Percentiles rank a stretch among this genome's conserved stretches.
Evolutionary conservation across 768 basidiomycete species (phyloP).

Genomic region (Trametes cingulata): DNA sequence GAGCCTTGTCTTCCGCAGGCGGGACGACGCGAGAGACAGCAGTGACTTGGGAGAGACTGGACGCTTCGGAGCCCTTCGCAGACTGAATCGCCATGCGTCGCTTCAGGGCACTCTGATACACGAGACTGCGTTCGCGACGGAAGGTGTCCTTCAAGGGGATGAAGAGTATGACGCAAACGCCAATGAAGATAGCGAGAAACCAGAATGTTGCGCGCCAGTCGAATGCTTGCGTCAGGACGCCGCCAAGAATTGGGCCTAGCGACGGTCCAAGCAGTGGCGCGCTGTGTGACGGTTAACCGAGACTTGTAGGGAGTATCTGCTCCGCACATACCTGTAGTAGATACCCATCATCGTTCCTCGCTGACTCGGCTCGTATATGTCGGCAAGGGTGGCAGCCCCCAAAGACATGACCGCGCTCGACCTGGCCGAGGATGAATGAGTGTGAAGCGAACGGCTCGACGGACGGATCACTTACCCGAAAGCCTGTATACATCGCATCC

Average conservation of each 20-base stretch:
- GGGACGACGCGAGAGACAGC: slow-evolving; percentile 14
- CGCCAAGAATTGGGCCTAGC: slow-evolving; percentile 72
- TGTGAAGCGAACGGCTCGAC: too few relatives aligned
- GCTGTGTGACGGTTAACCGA: slow-evolving; percentile 30
- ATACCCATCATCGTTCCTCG: slow-evolving; percentile 79
- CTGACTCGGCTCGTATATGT: slow-evolving; percentile 74
- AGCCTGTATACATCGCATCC: slow-evolving; percentile 69
- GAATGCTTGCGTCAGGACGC: slow-evolving; percentile 62
- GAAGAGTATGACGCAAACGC: slow-evolving; percentile 55
- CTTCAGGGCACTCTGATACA: slow-evolving; percentile 68
- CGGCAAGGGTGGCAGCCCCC: slow-evolving; percentile 77
- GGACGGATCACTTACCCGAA: slow-evolving; percentile 46
- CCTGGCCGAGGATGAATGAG: slow-evolving; percentile 33
- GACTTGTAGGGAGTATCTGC: not conserved
- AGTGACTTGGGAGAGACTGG: slow-evolving; percentile 28
- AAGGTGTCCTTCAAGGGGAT: slow-evolving; percentile 81
- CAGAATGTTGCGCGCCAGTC: slow-evolving; percentile 84
- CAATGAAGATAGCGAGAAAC: slow-evolving; percentile 70
- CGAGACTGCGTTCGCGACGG: slow-evolving; percentile 76
- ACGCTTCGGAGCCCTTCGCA: slow-evolving; percentile 26
- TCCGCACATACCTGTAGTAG: slow-evolving; percentile 48
- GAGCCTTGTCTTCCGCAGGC: not conserved
- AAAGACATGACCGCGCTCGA: slow-evolving; percentile 69
- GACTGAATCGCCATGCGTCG: slow-evolving; percentile 34
- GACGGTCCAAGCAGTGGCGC: slow-evolving; percentile 75